Conservation (phyloP, 306 rosid genomes). For the Prunus armeniaca region DNA sequence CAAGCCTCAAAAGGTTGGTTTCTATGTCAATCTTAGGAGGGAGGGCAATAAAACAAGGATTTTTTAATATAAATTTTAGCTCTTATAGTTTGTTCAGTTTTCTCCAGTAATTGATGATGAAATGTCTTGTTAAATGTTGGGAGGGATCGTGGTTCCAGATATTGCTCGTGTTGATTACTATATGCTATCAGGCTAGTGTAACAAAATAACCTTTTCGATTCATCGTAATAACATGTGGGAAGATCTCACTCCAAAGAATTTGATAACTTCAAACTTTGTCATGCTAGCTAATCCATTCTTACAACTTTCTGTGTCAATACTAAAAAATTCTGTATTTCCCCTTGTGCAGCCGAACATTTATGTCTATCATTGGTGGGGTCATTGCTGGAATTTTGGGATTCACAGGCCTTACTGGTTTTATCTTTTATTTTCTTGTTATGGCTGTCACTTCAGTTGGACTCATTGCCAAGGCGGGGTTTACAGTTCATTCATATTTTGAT, state of each 20-base stretch:
- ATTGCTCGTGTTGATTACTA: background rate
- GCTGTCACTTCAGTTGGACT: slow-evolving; percentile 59
- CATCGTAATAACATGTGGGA: background rate
- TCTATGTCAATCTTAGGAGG: background rate
- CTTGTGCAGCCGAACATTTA: slow-evolving; percentile 85
- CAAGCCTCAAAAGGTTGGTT: background rate
- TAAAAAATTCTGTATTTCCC: background rate
- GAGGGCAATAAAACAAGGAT: too few species aligned
- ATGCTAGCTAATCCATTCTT: background rate
- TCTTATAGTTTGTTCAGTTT: too few species aligned
- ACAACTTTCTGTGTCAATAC: background rate
- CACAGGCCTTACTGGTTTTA: slow-evolving; percentile 76
- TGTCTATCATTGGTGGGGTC: slow-evolving; percentile 90
- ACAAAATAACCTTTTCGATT: background rate
- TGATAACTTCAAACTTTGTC: background rate
- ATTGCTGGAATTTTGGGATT: slow-evolving; percentile 94
- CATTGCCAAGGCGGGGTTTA: slow-evolving; percentile 54
- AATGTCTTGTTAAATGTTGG: background rate
- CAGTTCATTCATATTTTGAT: slow-evolving; percentile 53
- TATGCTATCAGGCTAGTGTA: background rate
- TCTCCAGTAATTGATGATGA: background rate
- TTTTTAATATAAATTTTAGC: too few species aligned
- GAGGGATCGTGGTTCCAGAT: background rate
- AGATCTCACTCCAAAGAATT: background rate
- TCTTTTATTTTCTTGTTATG: slow-evolving; percentile 66